phyloP scores from a whole-genome alignment of 2,329 filamentous ascomycete species.

The Clonostachys rosea region DNA sequence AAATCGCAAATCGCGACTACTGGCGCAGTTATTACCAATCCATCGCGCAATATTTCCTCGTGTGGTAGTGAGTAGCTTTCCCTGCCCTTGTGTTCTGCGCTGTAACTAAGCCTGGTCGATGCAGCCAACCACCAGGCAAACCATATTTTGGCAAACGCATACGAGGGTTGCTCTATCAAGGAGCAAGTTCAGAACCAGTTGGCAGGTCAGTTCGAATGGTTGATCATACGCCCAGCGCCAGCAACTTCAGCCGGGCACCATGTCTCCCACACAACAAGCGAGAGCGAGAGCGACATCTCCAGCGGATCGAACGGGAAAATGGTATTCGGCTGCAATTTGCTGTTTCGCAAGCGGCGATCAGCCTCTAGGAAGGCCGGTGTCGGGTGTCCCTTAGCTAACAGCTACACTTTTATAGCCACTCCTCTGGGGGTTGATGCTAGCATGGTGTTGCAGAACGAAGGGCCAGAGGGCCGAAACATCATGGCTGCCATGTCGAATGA shows the following conservation, averaged over 20 bases:
- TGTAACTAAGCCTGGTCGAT: too few species aligned
- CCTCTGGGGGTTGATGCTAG: slow-evolving; percentile 22
- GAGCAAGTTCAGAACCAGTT: slow-evolving; percentile 34
- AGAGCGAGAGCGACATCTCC: slow-evolving; percentile 1
- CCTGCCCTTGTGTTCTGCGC: too few species aligned
- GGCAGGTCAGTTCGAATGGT: slow-evolving; percentile 45
- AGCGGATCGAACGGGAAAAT: slow-evolving; percentile 14
- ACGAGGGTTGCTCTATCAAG: slow-evolving; percentile 12
- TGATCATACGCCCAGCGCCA: slow-evolving; percentile 32
- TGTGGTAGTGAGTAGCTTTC: too few species aligned
- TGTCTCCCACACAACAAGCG: background rate
- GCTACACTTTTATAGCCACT: slow-evolving; percentile 42
- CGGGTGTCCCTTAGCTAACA: slow-evolving; percentile 19
- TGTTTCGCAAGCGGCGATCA: slow-evolving; percentile 26
- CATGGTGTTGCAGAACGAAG: slow-evolving; percentile 9
- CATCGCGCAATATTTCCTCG: too few species aligned
- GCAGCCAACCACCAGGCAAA: background rate
- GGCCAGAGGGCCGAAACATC: slow-evolving; percentile 2
- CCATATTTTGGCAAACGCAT: slow-evolving; percentile 16
- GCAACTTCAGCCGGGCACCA: slow-evolving; percentile 11
- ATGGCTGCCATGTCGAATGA: too few species aligned
- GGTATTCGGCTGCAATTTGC: slow-evolving; percentile 48
- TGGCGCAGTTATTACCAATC: too few species aligned
- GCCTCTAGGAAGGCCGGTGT: slow-evolving; percentile 10
- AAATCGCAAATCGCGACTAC: too few species aligned